Evolutionary conservation across 768 basidiomycete genomes (phyloP), one percentile per base, ranked within the genome.

Genomic region (Boletus reticulatus): DNA sequence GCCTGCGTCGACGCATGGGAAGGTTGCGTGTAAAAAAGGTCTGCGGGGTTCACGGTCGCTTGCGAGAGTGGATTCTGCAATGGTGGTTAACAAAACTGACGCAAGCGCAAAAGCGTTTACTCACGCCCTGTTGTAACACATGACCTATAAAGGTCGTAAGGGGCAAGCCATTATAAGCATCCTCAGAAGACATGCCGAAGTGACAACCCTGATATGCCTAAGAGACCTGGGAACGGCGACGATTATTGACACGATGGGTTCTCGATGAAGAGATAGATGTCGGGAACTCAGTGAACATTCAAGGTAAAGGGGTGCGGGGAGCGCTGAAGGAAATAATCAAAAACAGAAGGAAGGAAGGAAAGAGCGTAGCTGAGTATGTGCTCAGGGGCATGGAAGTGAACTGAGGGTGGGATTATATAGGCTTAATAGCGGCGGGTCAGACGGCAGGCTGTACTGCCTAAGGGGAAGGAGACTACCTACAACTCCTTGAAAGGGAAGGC

Each of bases 121-220:
- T 52, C 43, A 63, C 62, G n/a, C 31, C 39, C 17, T 58, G 47
- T 13, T 19, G 31, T 36, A 17, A 7, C 38, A 38, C 22, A 55
- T 57, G 41, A 43, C 39, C 41, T 6, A 6, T 5, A 29, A 9
- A 11, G 36, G 6, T 39, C n/a, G 4, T 5, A 19, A 29, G 38
- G 19, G 7, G 2, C 7, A 4, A 4, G 17, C 0, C 43, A 32
- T 2, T 5, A 53, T 1, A n/a, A 24, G 11, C 1, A 48, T 32
- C 2, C 5, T 27, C 16, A 10, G 12, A 24, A 24, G 24, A 14
- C 61, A 63, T 62, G 41, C 22, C 22, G 22, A 22, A 22, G 2
- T 22, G 22, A 22, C 22, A 22, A 22, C 22, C 22, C 22, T 22
- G 22, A 22, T 22, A 22, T 22, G 22, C 22, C 22, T 22, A 22